Evolutionary conservation across 345 rosid genomes (phyloP).

Genomic region (Eucalyptus sp.): DNA sequence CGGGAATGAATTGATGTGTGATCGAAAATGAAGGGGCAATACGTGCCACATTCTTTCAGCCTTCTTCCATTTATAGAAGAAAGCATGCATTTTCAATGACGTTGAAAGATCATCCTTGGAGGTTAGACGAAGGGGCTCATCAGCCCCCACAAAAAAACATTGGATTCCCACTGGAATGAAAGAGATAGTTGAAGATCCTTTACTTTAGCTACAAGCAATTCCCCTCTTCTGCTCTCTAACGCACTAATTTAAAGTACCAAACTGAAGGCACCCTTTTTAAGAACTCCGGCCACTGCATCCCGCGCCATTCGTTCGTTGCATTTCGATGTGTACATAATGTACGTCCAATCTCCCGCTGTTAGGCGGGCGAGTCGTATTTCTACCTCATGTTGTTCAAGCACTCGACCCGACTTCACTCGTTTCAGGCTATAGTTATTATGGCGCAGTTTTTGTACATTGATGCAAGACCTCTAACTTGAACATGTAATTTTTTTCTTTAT

Average conservation of each 20-base stretch:
- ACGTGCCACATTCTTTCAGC: neutral
- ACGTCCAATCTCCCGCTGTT: neutral
- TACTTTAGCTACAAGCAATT: neutral
- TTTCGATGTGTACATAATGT: neutral
- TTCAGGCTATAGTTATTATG: neutral
- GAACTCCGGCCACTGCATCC: neutral
- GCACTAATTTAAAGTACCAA: neutral
- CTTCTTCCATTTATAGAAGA: neutral
- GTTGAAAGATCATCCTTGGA: neutral
- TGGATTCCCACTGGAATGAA: neutral
- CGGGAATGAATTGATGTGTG: neutral
- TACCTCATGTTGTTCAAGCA: accelerated
- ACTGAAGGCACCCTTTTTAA: neutral
- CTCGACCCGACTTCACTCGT: neutral
- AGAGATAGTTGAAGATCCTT: neutral
- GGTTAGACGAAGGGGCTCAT: neutral
- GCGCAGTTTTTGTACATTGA: neutral
- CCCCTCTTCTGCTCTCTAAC: neutral
- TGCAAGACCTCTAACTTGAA: neutral
- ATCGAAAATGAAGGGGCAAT: neutral
- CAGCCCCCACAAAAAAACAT: neutral
- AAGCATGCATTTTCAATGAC: neutral
- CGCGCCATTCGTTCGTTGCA: neutral
- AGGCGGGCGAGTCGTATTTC: accelerated
- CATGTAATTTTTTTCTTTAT: neutral